Evolutionary conservation across 768 basidiomycete species (phyloP).

Genomic region (Podaxis sp.): DNA sequence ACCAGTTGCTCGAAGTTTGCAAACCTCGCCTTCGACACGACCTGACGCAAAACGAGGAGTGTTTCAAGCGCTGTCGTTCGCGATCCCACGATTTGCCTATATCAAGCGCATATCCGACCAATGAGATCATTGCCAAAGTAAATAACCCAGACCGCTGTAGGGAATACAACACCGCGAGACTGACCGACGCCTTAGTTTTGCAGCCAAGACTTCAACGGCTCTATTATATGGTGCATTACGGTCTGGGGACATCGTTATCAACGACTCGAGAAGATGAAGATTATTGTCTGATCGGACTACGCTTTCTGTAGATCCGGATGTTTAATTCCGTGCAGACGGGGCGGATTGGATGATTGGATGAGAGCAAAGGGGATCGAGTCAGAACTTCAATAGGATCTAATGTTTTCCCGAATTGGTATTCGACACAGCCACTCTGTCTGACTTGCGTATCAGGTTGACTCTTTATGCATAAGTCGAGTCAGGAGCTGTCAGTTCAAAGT

Average conservation of each 20-base stretch:
- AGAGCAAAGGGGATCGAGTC: background rate
- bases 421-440: conserved; percentile 12
- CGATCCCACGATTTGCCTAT: conserved; percentile 89
- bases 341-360: background rate
- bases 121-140: background rate
- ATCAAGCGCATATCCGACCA: conserved; percentile 10
- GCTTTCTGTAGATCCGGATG: background rate
- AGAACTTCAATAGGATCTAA: background rate
- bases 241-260: conserved; percentile 42
- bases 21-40: conserved; percentile 85
- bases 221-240: conserved; percentile 45
- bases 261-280: conserved; percentile 8
- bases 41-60: conserved; percentile 81
- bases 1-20: conserved; percentile 85
- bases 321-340: background rate
- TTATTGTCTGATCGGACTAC: background rate
- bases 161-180: conserved; percentile 25
- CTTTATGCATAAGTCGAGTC: too few relatives aligned
- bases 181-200: conserved; percentile 71
- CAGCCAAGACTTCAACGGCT: conserved; percentile 67
- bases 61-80: conserved; percentile 89
- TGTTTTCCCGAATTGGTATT: background rate
- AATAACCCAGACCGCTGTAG: conserved; percentile 15
- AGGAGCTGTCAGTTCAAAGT: too few relatives aligned
- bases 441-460: background rate